These are phyloP conservation scores for Phytophthora vignae DNA, from an alignment of 352 stramenopile genomes.

Conservation along the genomic window DNA sequence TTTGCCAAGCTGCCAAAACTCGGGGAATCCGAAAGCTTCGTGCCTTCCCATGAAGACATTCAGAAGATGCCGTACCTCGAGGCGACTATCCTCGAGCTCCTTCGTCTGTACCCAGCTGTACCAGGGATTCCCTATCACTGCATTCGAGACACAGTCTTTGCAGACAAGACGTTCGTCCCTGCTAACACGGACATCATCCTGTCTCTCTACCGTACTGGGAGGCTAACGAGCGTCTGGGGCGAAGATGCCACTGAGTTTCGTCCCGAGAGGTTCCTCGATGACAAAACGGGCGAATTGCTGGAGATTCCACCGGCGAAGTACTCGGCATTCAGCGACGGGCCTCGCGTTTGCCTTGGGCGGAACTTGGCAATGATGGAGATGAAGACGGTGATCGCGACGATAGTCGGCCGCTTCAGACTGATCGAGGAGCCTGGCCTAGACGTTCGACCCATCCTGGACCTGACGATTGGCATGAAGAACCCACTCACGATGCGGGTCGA, in stretches of 20 bases:
- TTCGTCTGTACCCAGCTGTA: constrained; percentile 54
- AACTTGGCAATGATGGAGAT: neutral
- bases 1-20: constrained; percentile 35
- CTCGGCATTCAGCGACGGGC: constrained; percentile 2
- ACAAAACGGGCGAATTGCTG: neutral
- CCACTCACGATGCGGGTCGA: neutral
- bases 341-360: constrained; percentile 1
- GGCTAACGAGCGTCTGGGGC: neutral
- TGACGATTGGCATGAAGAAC: neutral
- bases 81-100: constrained; percentile 52
- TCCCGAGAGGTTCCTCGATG: constrained; percentile 1
- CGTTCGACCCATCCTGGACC: neutral
- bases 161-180: constrained; percentile 60
- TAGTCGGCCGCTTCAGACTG: neutral
- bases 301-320: neutral
- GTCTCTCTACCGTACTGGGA: neutral
- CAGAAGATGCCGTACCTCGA: constrained; percentile 53
- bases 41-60: constrained; percentile 43
- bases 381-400: neutral
- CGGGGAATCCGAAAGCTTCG: constrained; percentile 5
- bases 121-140: constrained; percentile 22
- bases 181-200: constrained; percentile 35
- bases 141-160: constrained; percentile 32
- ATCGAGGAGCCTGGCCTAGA: neutral
- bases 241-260: neutral